Base-by-base conservation (phyloP, 2,329 filamentous ascomycete genomes). In the Fusarium abutilonis region DNA sequence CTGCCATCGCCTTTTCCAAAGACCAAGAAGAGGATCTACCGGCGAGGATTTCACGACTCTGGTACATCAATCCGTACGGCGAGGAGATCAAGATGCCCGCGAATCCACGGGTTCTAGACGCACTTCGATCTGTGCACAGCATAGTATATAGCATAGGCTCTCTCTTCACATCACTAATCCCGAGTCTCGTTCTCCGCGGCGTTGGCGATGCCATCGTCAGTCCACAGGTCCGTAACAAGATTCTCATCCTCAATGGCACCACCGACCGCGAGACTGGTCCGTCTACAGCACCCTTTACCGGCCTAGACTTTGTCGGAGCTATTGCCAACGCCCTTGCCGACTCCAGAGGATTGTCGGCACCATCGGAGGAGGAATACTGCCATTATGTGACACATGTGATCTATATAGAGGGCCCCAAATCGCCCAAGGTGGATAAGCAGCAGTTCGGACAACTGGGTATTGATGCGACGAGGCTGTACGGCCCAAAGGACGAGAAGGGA, bases 31-130 rank as follows among this genome's bases (percentile, higher is more conserved):
- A 91, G 59, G 91, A 94, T 51, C 81, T 98, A 1, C 85, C 91
- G 0, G 83, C 89, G 0, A 84, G 91, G 26, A 96, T 98, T 67
- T 82, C 88, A 51, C 80, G 93, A 3, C 83, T 98, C 29, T 98
- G 93, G 92, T 98, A 98, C 79, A 98, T 98, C 78, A 98, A 97
- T 72, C 94, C 94, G 0, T 98, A 97, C 74, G 94, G 94, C n/a
- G 92, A 97, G 73, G 93, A 97, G 76, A 97, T 98, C 66, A 86
- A 89, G 15, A 91, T 93, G 1, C 84, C 88, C 0, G 90, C 92
- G 3, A 98, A 97, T 70, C 88, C 92, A 0, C 88, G 92, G 46
- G 92, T 94, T 0, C 69, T 96, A 0, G 83, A 86, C 8, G 86
- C 92, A 0, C 75, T 98, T 1, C 78, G 79, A 14, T 77, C 79